Base-by-base conservation (phyloP, 164 flowering plant genomes). In the Santalum album region DNA sequence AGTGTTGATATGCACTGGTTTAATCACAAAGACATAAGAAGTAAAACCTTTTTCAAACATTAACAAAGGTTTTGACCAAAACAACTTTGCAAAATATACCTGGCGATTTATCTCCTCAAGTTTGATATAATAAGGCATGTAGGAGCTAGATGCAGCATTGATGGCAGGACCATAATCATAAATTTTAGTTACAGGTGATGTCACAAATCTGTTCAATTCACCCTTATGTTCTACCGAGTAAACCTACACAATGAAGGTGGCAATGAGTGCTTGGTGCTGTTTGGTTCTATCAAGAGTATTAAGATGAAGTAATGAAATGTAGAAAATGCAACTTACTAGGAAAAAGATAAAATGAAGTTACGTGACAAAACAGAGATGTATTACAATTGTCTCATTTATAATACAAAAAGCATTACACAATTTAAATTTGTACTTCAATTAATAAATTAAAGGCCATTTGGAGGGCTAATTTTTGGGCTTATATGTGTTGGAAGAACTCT, bases 181-280 rank as follows among this genome's bases (percentile, higher is more conserved):
- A 27, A 84, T 57, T 46, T 55, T 80, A 19, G 85, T 69, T 43
- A 67, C 53, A 45, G 99, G 92, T 43, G 90, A 71, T 44, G 84
- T 65, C 40, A 87, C 88, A 72, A 76, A 75, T 15, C 55, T 56
- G 53, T 82, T 90, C 59, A 94, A 56, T 57, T 90, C 97, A 36
- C 70, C 76, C 45, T 59, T 70, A 58, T 83, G 74, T 49, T 75
- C 83, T 60, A 90, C 90, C 53, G 96, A 61, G 60, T 75, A 81
- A 39, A 94, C 86, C 99, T 94, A 63, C 23, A 7, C 42, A 67
- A 52, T 23, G 24, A 3, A 29, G 11, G 22, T 40, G 12, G 17
- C 21, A 44, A 45, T 19, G 26, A 45, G 25, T 38, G n/a, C n/a
- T n/a, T n/a, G n/a, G n/a, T n/a, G n/a, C n/a, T n/a, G n/a, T n/a